These are phyloP conservation scores for Trichoderma sp. DNA, from an alignment of 2,329 filamentous ascomycete species.

Conservation along the genomic window DNA sequence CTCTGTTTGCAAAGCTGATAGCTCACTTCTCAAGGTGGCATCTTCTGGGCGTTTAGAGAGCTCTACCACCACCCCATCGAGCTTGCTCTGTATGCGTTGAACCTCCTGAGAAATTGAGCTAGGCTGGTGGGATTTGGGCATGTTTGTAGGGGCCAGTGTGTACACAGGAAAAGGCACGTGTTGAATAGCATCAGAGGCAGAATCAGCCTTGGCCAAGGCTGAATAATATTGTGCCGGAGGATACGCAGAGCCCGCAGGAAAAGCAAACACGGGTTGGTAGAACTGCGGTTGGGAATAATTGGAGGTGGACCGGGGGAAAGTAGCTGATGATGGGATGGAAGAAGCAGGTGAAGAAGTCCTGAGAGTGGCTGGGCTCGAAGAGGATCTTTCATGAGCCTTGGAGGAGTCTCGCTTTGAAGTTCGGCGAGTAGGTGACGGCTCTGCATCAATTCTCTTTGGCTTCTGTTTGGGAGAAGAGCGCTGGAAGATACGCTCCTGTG, in stretches of 20 bases:
- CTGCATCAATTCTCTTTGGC: neutral
- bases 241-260: slow-evolving; percentile 1
- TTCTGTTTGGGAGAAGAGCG: neutral
- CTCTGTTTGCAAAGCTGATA: slow-evolving; percentile 34
- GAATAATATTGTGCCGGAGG: neutral
- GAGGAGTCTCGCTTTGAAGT: slow-evolving; percentile 4
- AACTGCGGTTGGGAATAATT: slow-evolving; percentile 1
- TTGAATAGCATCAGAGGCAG: neutral
- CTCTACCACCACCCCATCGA: slow-evolving; percentile 34
- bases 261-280: slow-evolving; percentile 24
- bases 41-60: slow-evolving; percentile 32
- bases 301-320: slow-evolving; percentile 10
- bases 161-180: neutral
- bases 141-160: neutral
- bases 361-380: slow-evolving; percentile 5
- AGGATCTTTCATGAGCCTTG: slow-evolving; percentile 14
- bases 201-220: neutral
- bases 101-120: slow-evolving; percentile 29
- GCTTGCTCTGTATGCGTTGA: slow-evolving; percentile 33
- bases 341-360: neutral
- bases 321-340: slow-evolving; percentile 23
- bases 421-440: neutral
- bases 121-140: neutral
- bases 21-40: slow-evolving; percentile 30
- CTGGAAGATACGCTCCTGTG: neutral